These are phyloP conservation scores for Casuarina cunninghamiana DNA, from an alignment of 306 rosid species.

Conservation along the genomic window DNA sequence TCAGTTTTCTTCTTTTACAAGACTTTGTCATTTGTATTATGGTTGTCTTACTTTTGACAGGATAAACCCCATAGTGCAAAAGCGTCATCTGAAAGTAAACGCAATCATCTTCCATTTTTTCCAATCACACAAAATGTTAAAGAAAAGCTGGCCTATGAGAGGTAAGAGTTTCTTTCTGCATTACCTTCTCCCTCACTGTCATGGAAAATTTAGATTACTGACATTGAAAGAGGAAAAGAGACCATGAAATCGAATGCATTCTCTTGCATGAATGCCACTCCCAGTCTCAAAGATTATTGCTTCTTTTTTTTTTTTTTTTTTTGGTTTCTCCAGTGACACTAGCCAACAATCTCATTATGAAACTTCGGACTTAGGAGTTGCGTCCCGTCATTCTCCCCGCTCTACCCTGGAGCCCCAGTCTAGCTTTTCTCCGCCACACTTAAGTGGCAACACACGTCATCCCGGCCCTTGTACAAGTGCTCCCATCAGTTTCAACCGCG, in stretches of 20 bases:
- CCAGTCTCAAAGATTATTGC: conserved; percentile 35
- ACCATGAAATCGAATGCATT: conserved; percentile 18
- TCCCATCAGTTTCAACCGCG: conserved; percentile 28
- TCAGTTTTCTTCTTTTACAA: not conserved
- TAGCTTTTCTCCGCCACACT: conserved; percentile 29
- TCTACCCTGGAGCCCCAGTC: conserved; percentile 40
- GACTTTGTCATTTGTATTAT: conserved; percentile 17
- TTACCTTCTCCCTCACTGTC: conserved; percentile 3
- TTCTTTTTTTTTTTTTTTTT: not conserved
- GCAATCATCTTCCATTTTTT: conserved; percentile 37
- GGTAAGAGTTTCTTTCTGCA: conserved; percentile 37
- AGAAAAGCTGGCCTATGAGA: conserved; percentile 46
- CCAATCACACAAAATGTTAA: conserved; percentile 28
- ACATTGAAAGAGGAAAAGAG: not conserved
- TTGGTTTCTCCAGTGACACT: conserved; percentile 30
- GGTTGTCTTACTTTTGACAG: conserved; percentile 37
- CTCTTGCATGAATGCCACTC: conserved; percentile 26
- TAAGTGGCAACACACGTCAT: conserved; percentile 20
- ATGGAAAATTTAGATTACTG: conserved; percentile 23
- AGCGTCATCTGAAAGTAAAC: conserved; percentile 47
- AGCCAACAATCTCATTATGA: conserved; percentile 34
- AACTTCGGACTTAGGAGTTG: conserved; percentile 40
- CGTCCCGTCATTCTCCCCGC: conserved; percentile 35
- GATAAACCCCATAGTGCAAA: conserved; percentile 55
- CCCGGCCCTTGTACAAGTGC: conserved; percentile 30